A percentile compares a stretch with the other conserved stretches of the same genome.
phyloP scores from a whole-genome alignment of 768 basidiomycete species.

The Ephemerocybe angulata region DNA sequence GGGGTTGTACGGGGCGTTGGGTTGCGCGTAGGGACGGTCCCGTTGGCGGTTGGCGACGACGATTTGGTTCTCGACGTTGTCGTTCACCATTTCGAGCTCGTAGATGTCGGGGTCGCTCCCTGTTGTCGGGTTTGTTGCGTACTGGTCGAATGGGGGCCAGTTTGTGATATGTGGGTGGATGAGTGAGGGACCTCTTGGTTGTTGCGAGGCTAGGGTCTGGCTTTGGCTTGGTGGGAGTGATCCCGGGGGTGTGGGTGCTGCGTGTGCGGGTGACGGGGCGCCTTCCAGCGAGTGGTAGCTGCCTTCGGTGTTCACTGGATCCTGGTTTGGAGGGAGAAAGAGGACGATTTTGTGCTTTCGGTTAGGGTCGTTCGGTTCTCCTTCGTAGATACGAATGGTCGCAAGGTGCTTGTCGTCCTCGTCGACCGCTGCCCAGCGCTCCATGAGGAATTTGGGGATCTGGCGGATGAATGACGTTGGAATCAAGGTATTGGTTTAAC shows the following conservation, averaged over 20 bases:
- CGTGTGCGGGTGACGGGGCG: slow-evolving; percentile 17
- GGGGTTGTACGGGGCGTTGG: slow-evolving; percentile 41
- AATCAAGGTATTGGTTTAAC: neutral
- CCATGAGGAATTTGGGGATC: slow-evolving; percentile 85
- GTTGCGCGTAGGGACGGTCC: slow-evolving; percentile 32
- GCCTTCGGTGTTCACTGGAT: slow-evolving; percentile 26
- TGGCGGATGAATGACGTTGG: slow-evolving; percentile 24
- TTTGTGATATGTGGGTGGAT: slow-evolving; percentile 54
- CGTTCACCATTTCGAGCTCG: slow-evolving; percentile 85
- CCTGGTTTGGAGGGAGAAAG: slow-evolving; percentile 58
- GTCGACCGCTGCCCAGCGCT: slow-evolving; percentile 76
- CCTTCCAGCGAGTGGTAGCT: neutral
- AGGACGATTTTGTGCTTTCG: slow-evolving; percentile 61
- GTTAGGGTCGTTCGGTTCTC: slow-evolving; percentile 34
- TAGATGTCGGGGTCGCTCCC: slow-evolving; percentile 64
- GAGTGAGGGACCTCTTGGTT: slow-evolving; percentile 60
- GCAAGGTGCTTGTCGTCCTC: slow-evolving; percentile 79
- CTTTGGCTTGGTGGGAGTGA: neutral
- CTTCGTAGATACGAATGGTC: slow-evolving; percentile 73
- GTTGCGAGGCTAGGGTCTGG: slow-evolving; percentile 17
- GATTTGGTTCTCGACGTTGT: slow-evolving; percentile 79
- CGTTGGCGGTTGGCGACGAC: slow-evolving; percentile 83
- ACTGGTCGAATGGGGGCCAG: slow-evolving; percentile 27
- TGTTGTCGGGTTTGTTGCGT: slow-evolving; percentile 28
- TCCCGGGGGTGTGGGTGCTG: slow-evolving; percentile 1